These are phyloP conservation scores for Colletotrichum sublineola DNA, from an alignment of 2,329 filamentous ascomycete genomes.

Conservation along the genomic window DNA sequence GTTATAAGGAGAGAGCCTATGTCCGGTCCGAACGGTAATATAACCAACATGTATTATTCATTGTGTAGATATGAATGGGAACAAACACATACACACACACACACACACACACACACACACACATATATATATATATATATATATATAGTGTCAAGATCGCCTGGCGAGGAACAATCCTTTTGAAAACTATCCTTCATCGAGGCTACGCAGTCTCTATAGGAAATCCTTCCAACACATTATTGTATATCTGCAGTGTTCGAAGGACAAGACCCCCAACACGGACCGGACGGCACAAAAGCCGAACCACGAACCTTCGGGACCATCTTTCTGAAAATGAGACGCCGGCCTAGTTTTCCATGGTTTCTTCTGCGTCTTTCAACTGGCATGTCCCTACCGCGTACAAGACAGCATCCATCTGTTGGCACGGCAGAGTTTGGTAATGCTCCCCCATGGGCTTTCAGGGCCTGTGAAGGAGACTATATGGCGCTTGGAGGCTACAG, in stretches of 20 bases:
- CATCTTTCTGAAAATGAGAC: not conserved
- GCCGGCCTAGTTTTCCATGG: not conserved
- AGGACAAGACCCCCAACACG: not conserved
- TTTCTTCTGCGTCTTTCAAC: not conserved
- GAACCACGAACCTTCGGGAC: not conserved
- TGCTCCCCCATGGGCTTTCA: not conserved
- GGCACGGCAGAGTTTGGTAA: not conserved
- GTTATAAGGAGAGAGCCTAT: not conserved
- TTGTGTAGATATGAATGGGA: not conserved
- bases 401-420: not conserved
- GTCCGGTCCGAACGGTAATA: not conserved
- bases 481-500: too few relatives aligned
- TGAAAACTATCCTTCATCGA: not conserved
- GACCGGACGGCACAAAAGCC: not conserved
- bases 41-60: not conserved
- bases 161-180: not conserved
- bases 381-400: not conserved
- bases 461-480: too few relatives aligned
- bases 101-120: too few relatives aligned
- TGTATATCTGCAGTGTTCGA: not conserved
- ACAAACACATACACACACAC: not conserved
- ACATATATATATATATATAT: too few relatives aligned
- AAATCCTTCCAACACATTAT: not conserved
- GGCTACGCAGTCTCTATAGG: not conserved
- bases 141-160: not conserved